Percentiles rank a stretch among this genome's conserved stretches.
These are phyloP conservation scores for Mediolabrus comicus DNA, from an alignment of 108 stramenopile species.

Conservation along the genomic window DNA sequence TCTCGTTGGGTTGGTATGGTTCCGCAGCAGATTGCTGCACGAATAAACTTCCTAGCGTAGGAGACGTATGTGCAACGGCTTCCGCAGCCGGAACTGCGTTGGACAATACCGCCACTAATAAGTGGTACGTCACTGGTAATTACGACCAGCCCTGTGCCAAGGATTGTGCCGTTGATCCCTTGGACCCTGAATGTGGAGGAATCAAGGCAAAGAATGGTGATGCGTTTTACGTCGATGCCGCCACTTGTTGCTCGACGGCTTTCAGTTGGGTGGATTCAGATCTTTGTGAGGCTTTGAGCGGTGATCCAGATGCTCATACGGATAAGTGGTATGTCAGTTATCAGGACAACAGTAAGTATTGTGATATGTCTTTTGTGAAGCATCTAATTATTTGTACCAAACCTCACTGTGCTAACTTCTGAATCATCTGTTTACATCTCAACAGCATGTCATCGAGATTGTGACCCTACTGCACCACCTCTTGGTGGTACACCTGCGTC, in stretches of 20 bases:
- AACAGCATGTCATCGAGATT: too few relatives aligned
- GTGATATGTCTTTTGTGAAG: too few relatives aligned
- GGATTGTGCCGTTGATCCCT: background rate
- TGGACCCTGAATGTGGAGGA: background rate
- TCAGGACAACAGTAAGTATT: too few relatives aligned
- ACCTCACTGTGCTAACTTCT: too few relatives aligned
- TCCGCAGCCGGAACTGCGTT: background rate
- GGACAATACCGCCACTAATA: background rate
- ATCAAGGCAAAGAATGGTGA: background rate
- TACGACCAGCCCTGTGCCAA: background rate
- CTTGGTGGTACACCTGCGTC: too few relatives aligned
- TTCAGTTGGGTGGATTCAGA: background rate
- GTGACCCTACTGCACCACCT: too few relatives aligned
- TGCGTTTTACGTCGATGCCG: conserved; percentile 1
- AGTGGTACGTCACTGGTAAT: conserved; percentile 1
- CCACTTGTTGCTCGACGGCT: conserved; percentile 3
- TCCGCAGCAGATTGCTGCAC: conserved; percentile 8
- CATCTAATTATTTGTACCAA: too few relatives aligned
- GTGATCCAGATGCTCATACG: too few relatives aligned
- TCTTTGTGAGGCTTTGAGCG: background rate
- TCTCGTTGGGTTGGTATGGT: background rate
- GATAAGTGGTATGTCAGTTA: background rate
- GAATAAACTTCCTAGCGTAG: background rate
- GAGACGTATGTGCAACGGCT: background rate
- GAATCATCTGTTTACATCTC: too few relatives aligned